phyloP scores from a whole-genome alignment of 148 eudicot genomes.

The Drosera capensis region DNA sequence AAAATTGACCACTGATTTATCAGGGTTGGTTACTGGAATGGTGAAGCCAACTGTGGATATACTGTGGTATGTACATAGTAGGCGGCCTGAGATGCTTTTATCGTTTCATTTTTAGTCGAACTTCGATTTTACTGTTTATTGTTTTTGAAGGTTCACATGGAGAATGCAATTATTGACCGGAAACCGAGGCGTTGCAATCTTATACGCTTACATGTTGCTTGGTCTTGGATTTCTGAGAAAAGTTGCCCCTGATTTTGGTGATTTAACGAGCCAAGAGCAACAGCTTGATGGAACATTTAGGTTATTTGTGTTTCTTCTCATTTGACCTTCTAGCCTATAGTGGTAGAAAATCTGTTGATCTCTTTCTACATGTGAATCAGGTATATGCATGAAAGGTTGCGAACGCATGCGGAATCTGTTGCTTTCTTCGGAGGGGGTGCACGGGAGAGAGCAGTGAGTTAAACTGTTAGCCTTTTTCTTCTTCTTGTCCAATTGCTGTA shows the following conservation, averaged over 20 bases:
- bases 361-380: conserved; percentile 18
- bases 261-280: conserved; percentile 71
- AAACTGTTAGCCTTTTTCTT: background rate
- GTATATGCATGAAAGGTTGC: conserved; percentile 92
- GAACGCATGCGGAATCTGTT: conserved; percentile 96
- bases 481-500: no score
- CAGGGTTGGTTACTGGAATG: conserved; percentile 93
- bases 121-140: background rate
- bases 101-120: no score
- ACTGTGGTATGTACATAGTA: conserved; percentile 63
- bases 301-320: conserved; percentile 17
- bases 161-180: conserved; percentile 96
- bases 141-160: conserved; percentile 78
- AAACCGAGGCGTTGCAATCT: conserved; percentile 67
- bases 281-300: conserved; percentile 95
- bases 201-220: conserved; percentile 87
- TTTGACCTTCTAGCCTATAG: conserved; percentile 2
- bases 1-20: conserved; percentile 77
- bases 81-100: no score
- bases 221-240: conserved; percentile 86
- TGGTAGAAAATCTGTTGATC: conserved; percentile 5
- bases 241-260: conserved; percentile 95
- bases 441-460: conserved; percentile 73
- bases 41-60: conserved; percentile 97
- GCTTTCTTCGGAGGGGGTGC: conserved; percentile 98